Conservation (phyloP, 306 rosid genomes). For the Vigna nakashimae region DNA sequence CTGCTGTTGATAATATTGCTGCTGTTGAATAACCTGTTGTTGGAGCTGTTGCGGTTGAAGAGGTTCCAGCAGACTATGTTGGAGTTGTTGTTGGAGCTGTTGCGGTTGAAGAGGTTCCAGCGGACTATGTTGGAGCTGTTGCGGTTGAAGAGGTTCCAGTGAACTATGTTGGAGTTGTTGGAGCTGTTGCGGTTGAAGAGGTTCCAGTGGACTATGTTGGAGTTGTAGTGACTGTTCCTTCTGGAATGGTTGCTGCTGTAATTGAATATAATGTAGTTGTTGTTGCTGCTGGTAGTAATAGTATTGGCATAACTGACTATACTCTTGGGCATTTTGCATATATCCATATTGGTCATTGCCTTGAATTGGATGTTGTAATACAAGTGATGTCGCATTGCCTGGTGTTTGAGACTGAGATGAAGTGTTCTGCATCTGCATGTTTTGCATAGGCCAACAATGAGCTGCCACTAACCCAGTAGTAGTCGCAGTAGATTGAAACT, state of each 20-base stretch:
- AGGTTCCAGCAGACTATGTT: constrained; percentile 35
- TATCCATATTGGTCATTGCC: constrained; percentile 62
- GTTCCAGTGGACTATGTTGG: constrained; percentile 55
- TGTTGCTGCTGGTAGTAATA: constrained; percentile 76
- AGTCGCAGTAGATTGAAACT: constrained; percentile 55
- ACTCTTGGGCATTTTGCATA: constrained; percentile 64
- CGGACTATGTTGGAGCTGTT: constrained; percentile 56
- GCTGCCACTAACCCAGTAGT: constrained; percentile 46
- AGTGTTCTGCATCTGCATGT: constrained; percentile 55
- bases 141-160: neutral
- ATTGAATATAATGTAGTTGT: constrained; percentile 58
- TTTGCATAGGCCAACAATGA: constrained; percentile 59
- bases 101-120: constrained; percentile 57
- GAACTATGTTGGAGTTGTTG: constrained; percentile 43
- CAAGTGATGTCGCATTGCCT: constrained; percentile 46
- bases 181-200: constrained; percentile 55
- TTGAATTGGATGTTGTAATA: constrained; percentile 53
- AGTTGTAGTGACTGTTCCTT: constrained; percentile 55
- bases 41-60: too few relatives aligned
- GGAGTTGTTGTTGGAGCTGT: constrained; percentile 45
- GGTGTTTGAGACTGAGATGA: constrained; percentile 62
- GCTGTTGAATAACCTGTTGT: constrained; percentile 29
- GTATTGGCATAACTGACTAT: constrained; percentile 80
- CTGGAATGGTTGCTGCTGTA: constrained; percentile 55
- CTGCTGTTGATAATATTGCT: constrained; percentile 50